phyloP scores from a whole-genome alignment of 306 rosid species.

The Medicago truncatula region DNA sequence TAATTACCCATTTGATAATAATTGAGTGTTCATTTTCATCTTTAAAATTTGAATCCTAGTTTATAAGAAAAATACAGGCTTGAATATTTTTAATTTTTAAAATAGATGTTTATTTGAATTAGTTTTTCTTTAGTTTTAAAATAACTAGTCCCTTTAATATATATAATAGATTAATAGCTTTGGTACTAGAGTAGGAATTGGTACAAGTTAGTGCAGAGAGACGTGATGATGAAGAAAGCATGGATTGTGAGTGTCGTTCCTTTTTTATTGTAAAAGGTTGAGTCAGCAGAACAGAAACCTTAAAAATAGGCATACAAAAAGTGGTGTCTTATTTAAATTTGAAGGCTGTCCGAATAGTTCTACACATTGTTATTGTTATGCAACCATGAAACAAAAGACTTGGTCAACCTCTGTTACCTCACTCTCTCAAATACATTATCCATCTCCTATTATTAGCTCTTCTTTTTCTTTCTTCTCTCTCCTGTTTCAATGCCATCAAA shows the following conservation, averaged over 20 bases:
- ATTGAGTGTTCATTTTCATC: background rate
- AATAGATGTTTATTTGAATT: background rate
- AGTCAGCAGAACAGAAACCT: conserved; percentile 26
- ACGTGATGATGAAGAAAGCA: background rate
- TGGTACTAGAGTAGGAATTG: conserved; percentile 11
- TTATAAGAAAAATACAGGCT: background rate
- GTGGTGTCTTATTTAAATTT: conserved; percentile 7
- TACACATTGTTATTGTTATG: conserved; percentile 10
- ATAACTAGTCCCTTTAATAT: background rate
- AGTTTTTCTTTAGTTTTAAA: background rate
- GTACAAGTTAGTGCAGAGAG: background rate
- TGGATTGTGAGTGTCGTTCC: background rate
- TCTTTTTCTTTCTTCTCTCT: conserved; percentile 1
- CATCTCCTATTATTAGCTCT: conserved; percentile 53
- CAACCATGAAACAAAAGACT: conserved; percentile 47
- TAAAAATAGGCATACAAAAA: conserved; percentile 39
- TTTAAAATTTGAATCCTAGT: background rate
- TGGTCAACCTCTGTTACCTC: conserved; percentile 49
- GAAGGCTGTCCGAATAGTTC: conserved; percentile 55
- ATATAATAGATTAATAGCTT: background rate
- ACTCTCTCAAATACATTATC: conserved; percentile 17
- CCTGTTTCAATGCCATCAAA: conserved; percentile 49
- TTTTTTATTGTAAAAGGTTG: background rate
- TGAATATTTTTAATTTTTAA: background rate
- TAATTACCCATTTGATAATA: background rate